A percentile compares a stretch with the other conserved stretches of the same genome.
Conservation (phyloP, 495 filamentous ascomycete genomes). For the Symbiotaphrina buchneri region DNA sequence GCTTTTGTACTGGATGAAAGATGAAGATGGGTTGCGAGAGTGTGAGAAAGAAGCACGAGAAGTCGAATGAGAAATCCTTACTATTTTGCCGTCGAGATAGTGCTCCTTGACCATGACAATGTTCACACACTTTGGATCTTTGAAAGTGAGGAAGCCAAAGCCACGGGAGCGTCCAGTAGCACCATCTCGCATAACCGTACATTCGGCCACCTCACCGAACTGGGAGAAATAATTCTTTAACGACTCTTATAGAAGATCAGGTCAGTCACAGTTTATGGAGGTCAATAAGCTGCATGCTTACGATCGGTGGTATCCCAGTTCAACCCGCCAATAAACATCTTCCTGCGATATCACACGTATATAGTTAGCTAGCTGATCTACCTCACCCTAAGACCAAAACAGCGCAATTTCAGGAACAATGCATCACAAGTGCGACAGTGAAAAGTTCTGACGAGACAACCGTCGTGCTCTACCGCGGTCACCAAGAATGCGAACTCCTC, state of each 20-base stretch:
- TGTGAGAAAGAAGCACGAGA: constrained; percentile 3
- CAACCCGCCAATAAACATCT: constrained; percentile 98
- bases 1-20: neutral
- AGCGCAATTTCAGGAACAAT: too few relatives aligned
- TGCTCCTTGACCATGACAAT: constrained; percentile 99
- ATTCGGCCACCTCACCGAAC: constrained; percentile 92
- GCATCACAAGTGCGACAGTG: too few relatives aligned
- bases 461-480: too few relatives aligned
- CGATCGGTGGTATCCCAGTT: constrained; percentile 99
- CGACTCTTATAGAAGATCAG: constrained; percentile 40
- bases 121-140: constrained; percentile 90
- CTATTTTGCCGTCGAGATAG: constrained; percentile 93
- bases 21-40: neutral
- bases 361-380: constrained; percentile 9
- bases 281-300: constrained; percentile 23
- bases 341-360: constrained; percentile 27
- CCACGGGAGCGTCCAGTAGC: constrained; percentile 83
- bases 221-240: constrained; percentile 97
- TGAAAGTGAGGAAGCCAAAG: constrained; percentile 95
- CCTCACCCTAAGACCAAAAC: neutral
- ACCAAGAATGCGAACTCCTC: too few relatives aligned
- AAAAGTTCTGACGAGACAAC: too few relatives aligned
- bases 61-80: constrained; percentile 23
- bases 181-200: constrained; percentile 94
- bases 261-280: neutral